Percentiles rank a stretch among this genome's conserved stretches.
These are phyloP conservation scores for Blastobotrys ciferrii DNA, from an alignment of 1,139 yeast genomes.

Conservation along the genomic window DNA sequence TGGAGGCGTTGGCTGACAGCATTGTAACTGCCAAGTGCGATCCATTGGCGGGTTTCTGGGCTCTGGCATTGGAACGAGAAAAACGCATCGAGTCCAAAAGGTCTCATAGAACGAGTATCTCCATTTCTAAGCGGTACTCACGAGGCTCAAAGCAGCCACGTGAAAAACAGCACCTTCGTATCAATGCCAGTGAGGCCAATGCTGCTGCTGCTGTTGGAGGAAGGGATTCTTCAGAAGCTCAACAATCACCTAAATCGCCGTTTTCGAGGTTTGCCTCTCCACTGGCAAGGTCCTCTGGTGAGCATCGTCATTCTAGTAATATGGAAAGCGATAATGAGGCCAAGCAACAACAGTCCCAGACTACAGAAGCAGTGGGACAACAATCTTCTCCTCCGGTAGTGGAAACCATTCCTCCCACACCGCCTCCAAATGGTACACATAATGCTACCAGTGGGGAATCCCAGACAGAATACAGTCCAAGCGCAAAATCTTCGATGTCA, in stretches of 20 bases:
- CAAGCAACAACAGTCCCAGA: not conserved
- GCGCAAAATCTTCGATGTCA: conserved; percentile 18
- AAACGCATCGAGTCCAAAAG: conserved; percentile 39
- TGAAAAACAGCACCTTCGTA: conserved; percentile 6
- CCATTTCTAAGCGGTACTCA: conserved; percentile 20
- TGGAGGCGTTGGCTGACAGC: conserved; percentile 59
- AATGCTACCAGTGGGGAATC: not conserved
- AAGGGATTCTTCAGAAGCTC: conserved; percentile 8
- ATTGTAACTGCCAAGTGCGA: conserved; percentile 67
- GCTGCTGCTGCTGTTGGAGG: not conserved
- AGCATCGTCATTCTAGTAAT: not conserved
- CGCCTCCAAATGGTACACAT: not conserved
- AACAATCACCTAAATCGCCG: conserved; percentile 8
- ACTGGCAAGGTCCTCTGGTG: not conserved
- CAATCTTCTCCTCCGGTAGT: not conserved
- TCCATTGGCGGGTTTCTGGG: conserved; percentile 82
- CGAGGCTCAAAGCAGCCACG: conserved; percentile 6
- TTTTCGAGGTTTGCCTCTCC: conserved; percentile 4
- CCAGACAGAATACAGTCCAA: conserved; percentile 12
- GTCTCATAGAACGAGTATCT: conserved; percentile 25
- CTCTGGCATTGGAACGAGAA: conserved; percentile 66
- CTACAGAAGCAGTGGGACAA: not conserved
- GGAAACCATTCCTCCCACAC: not conserved
- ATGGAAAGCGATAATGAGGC: not conserved
- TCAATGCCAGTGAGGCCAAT: conserved; percentile 10